These are phyloP conservation scores for Prinsepia uniflora DNA, from an alignment of 306 rosid genomes.

Conservation along the genomic window DNA sequence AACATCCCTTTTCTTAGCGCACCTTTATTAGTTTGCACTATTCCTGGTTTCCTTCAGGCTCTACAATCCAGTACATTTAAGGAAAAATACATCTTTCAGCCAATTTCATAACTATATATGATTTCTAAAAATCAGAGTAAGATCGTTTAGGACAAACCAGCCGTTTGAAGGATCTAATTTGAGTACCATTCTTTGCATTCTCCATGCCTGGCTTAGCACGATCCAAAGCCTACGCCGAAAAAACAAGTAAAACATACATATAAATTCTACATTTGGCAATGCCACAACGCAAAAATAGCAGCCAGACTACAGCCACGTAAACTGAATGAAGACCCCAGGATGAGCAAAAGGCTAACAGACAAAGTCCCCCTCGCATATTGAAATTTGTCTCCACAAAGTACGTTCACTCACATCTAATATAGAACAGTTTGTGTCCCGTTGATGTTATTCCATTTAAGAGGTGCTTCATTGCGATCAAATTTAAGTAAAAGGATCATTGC, in stretches of 20 bases:
- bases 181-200: constrained; percentile 39
- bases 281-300: too few species aligned
- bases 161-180: constrained; percentile 75
- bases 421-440: neutral
- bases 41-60: constrained; percentile 28
- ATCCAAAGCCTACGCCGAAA: constrained; percentile 61
- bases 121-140: constrained; percentile 5
- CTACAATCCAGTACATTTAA: constrained; percentile 33
- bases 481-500: neutral
- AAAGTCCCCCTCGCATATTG: too few species aligned
- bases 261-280: neutral
- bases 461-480: neutral
- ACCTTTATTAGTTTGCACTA: neutral
- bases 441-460: neutral
- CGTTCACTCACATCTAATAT: too few species aligned
- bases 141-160: constrained; percentile 47
- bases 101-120: constrained; percentile 20
- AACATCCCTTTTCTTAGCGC: neutral
- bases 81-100: constrained; percentile 9
- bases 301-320: too few species aligned
- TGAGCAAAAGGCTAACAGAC: too few species aligned
- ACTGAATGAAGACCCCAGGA: too few species aligned
- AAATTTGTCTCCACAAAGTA: too few species aligned
- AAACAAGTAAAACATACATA: too few species aligned
- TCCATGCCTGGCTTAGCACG: constrained; percentile 76